Percentiles rank a stretch among this genome's conserved stretches.
These are phyloP conservation scores for Raffaelea deltoideospora DNA, from an alignment of 2,329 filamentous ascomycete genomes.

Conservation along the genomic window DNA sequence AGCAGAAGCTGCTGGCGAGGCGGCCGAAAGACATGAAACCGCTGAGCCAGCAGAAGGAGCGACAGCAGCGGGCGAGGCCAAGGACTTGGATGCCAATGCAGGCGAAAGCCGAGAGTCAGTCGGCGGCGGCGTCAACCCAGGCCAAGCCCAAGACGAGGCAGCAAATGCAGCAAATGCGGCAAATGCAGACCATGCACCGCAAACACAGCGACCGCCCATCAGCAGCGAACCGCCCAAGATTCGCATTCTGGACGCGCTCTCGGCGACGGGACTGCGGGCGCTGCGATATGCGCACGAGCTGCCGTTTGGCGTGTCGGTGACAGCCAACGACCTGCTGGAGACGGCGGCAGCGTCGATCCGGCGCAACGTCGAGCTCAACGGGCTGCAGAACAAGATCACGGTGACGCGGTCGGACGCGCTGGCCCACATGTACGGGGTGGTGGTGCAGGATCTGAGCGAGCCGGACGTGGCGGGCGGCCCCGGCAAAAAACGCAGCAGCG, in stretches of 20 bases:
- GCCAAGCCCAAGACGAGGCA: not conserved
- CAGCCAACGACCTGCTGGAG: conserved; percentile 76
- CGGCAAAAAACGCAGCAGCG: conserved; percentile 17
- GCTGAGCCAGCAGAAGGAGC: too few species aligned
- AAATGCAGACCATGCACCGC: too few species aligned
- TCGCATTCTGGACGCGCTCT: conserved; percentile 86
- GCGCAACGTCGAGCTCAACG: conserved; percentile 74
- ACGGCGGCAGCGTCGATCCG: conserved; percentile 68
- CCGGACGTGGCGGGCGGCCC: conserved; percentile 13
- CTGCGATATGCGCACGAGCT: conserved; percentile 86
- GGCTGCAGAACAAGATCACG: conserved; percentile 52
- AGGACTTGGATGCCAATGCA: conserved; percentile 2
- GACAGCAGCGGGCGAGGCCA: conserved; percentile 1
- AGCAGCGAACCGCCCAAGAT: conserved; percentile 30
- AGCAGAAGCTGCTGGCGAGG: not conserved
- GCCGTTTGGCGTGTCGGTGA: conserved; percentile 65
- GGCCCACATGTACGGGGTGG: conserved; percentile 72
- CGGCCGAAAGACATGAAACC: not conserved
- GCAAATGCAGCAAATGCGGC: conserved; percentile 1
- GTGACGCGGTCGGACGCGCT: conserved; percentile 72
- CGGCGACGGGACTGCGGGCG: conserved; percentile 81
- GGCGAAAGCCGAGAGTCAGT: too few species aligned
- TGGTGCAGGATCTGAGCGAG: conserved; percentile 37
- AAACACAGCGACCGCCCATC: too few species aligned
- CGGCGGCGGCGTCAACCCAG: too few species aligned